Evolutionary conservation across 768 basidiomycete species (phyloP).

Genomic region (Cystofilobasidium capitatum): DNA sequence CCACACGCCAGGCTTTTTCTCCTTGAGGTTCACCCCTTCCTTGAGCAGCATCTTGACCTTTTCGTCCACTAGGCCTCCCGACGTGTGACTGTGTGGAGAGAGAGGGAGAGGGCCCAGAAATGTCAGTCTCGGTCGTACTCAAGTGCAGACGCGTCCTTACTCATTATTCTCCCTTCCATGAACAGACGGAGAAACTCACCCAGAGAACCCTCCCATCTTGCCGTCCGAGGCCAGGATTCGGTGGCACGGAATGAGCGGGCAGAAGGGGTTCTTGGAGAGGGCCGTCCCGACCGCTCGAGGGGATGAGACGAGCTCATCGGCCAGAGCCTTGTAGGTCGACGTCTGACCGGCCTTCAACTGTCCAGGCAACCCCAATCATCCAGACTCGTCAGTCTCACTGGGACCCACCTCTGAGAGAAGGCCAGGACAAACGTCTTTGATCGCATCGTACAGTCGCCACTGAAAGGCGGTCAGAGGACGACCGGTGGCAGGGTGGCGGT

Average conservation of each 20-base stretch:
- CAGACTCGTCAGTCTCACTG: neutral
- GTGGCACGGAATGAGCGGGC: conserved; percentile 60
- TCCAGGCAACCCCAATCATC: neutral
- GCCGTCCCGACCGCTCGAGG: conserved; percentile 49
- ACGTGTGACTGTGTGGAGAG: too few species aligned
- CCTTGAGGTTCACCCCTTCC: neutral
- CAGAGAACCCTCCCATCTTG: conserved; percentile 56
- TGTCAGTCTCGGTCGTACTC: too few species aligned
- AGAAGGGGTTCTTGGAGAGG: conserved; percentile 57
- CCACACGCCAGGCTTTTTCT: neutral
- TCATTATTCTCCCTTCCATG: too few species aligned
- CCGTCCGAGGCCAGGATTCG: conserved; percentile 55
- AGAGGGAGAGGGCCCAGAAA: too few species aligned
- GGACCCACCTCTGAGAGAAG: neutral
- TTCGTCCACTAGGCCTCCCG: neutral
- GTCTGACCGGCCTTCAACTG: conserved; percentile 1
- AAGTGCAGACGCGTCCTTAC: too few species aligned
- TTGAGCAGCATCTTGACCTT: neutral
- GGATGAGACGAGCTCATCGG: neutral
- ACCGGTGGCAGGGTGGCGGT: neutral
- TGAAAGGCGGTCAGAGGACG: conserved; percentile 3
- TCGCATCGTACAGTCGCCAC: conserved; percentile 11
- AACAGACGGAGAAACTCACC: too few species aligned
- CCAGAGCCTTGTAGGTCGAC: conserved; percentile 1
- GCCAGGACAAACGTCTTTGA: neutral